These are phyloP conservation scores for Penium margaritaceum DNA, from an alignment of 139 green algal genomes.

Conservation along the genomic window DNA sequence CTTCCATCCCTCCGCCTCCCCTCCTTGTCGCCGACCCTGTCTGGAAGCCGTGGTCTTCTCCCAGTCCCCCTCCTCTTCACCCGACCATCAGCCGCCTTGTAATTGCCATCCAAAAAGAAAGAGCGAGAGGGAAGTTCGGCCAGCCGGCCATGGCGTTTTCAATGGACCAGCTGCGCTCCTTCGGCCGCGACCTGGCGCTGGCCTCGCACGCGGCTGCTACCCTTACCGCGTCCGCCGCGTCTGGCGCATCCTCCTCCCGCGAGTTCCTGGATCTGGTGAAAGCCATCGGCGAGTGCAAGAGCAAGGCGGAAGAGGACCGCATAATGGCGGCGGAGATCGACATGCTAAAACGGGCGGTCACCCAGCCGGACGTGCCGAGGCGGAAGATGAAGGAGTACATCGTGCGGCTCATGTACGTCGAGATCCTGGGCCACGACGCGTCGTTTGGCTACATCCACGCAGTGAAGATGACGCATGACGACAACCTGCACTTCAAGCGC, in stretches of 20 bases:
- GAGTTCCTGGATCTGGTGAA: slow-evolving; percentile 62
- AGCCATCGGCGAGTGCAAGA: slow-evolving; percentile 67
- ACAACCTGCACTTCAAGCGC: slow-evolving; percentile 44
- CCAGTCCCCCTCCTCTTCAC: too few species aligned
- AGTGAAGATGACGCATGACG: slow-evolving; percentile 62
- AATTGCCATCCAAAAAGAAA: too few species aligned
- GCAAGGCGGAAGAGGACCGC: slow-evolving; percentile 68
- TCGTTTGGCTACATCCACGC: slow-evolving; percentile 79
- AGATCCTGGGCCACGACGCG: slow-evolving; percentile 95
- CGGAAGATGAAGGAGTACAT: slow-evolving; percentile 77
- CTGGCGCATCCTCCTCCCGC: slow-evolving; percentile 42
- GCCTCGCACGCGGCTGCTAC: slow-evolving; percentile 16
- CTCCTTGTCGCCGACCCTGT: too few species aligned
- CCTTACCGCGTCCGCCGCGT: too few species aligned
- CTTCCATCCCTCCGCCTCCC: too few species aligned
- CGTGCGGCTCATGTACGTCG: slow-evolving; percentile 88
- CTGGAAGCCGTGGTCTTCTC: too few species aligned
- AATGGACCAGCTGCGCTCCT: slow-evolving; percentile 30
- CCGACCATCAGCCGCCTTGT: too few species aligned
- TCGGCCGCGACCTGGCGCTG: slow-evolving; percentile 31
- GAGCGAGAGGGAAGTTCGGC: too few species aligned
- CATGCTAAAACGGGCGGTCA: slow-evolving; percentile 60
- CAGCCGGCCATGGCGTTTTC: background rate
- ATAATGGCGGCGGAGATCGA: slow-evolving; percentile 82
- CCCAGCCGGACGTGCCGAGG: slow-evolving; percentile 44